phyloP scores from a whole-genome alignment of 768 basidiomycete species.

The Hypholoma fasciculare region DNA sequence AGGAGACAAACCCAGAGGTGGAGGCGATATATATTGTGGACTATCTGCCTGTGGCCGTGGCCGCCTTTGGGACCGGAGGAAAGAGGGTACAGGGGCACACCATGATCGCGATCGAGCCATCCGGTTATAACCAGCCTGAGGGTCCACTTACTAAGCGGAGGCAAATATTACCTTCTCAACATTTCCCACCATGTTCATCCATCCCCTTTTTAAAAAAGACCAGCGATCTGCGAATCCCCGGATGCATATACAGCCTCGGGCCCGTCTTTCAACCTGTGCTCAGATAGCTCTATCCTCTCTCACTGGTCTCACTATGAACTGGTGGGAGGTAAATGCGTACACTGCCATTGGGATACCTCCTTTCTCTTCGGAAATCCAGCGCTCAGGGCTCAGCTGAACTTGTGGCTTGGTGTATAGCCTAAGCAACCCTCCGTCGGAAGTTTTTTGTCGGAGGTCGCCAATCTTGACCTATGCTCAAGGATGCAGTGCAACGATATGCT shows the following conservation, averaged over 20 bases:
- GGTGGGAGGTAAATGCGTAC: not conserved
- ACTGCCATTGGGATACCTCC: not conserved
- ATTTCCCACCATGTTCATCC: not conserved
- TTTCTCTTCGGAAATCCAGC: not conserved
- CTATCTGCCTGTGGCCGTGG: not conserved
- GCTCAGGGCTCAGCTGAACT: too few species aligned
- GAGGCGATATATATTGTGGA: too few species aligned
- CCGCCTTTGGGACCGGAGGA: not conserved
- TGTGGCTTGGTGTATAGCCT: not conserved
- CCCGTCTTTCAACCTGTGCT: too few species aligned
- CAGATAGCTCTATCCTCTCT: not conserved
- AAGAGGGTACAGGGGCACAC: not conserved
- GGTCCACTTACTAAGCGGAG: constrained; percentile 1
- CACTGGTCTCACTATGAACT: not conserved
- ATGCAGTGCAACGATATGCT: constrained; percentile 2
- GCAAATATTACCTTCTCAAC: not conserved
- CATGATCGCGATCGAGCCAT: constrained; percentile 1
- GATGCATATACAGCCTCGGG: too few species aligned
- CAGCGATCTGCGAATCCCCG: too few species aligned
- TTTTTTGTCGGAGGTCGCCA: not conserved
- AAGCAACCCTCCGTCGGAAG: not conserved
- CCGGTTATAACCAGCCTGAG: constrained; percentile 2
- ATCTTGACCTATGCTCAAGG: not conserved
- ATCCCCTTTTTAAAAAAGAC: not conserved
- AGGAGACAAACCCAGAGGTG: constrained; percentile 3